These are phyloP conservation scores for Gryganskiella cystojenkinii DNA, from an alignment of 192 early-diverging fungal genomes.

Conservation along the genomic window DNA sequence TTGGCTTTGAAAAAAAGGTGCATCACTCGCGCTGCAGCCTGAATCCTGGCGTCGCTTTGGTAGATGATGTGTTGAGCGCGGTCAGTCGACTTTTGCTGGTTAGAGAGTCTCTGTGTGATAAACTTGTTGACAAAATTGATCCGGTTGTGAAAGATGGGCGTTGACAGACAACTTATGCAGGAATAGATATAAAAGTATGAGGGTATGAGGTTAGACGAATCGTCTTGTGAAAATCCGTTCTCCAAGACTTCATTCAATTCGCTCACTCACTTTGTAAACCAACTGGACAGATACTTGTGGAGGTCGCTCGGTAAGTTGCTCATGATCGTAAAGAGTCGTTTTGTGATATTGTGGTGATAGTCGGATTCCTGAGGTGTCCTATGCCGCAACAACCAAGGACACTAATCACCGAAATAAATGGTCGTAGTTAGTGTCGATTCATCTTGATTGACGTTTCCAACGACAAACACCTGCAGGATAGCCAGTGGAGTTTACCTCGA, in stretches of 20 bases:
- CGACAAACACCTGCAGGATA: no score
- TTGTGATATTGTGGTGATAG: constrained; percentile 88
- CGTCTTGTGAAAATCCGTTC: background rate
- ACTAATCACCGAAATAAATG: constrained; percentile 55
- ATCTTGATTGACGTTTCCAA: no score
- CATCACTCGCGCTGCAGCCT: constrained; percentile 89
- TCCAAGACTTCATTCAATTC: background rate
- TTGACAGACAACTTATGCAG: constrained; percentile 56
- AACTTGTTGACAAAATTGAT: constrained; percentile 89
- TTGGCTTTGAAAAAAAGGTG: constrained; percentile 71
- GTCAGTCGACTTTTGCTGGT: constrained; percentile 61
- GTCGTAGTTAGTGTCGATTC: background rate
- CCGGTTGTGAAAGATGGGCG: constrained; percentile 71
- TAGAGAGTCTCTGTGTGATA: constrained; percentile 82
- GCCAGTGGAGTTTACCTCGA: constrained; percentile 85
- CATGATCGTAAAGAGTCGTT: constrained; percentile 82
- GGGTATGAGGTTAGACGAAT: background rate
- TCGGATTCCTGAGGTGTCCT: constrained; percentile 79
- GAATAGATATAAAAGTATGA: background rate
- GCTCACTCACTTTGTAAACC: constrained; percentile 73
- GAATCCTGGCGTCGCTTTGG: constrained; percentile 87
- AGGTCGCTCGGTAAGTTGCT: constrained; percentile 85
- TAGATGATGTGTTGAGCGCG: constrained; percentile 62
- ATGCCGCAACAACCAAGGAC: constrained; percentile 83
- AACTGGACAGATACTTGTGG: constrained; percentile 89